phyloP scores from a whole-genome alignment of 2,329 filamentous ascomycete genomes.

The Capronia americana region DNA sequence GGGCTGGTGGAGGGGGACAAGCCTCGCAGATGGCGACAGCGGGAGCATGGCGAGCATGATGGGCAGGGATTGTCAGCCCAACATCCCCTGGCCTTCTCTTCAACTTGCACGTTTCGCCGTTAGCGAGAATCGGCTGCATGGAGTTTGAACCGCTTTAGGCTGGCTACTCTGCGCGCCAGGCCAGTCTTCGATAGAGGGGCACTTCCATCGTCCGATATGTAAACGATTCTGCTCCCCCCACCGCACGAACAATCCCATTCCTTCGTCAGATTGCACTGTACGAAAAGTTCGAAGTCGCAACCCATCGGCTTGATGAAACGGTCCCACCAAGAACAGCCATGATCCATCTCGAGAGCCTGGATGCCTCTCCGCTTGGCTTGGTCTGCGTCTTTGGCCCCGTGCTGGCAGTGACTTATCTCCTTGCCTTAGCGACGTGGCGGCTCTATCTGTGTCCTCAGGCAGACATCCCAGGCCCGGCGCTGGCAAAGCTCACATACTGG shows the following conservation, averaged over 20 bases:
- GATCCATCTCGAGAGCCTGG: constrained; percentile 4
- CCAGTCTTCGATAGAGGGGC: neutral
- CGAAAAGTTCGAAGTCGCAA: neutral
- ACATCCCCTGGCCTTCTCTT: neutral
- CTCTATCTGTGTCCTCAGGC: constrained; percentile 42
- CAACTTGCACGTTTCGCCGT: neutral
- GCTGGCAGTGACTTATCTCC: constrained; percentile 18
- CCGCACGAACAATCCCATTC: neutral
- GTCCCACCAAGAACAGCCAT: neutral
- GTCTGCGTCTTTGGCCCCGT: constrained; percentile 6
- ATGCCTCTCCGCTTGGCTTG: constrained; percentile 7
- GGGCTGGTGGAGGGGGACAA: neutral
- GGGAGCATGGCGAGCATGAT: neutral
- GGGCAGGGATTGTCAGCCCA: neutral
- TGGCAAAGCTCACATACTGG: constrained; percentile 19
- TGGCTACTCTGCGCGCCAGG: neutral
- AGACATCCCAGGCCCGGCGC: constrained; percentile 42
- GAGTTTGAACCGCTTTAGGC: neutral
- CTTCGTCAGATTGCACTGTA: neutral
- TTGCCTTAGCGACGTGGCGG: constrained; percentile 37
- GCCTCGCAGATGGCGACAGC: neutral
- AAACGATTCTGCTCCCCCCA: neutral
- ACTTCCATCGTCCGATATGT: neutral
- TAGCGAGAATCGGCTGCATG: neutral
- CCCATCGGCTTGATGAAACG: neutral